Conservation (phyloP, 352 stramenopile species). For the Thalassiosira mediterranea region DNA sequence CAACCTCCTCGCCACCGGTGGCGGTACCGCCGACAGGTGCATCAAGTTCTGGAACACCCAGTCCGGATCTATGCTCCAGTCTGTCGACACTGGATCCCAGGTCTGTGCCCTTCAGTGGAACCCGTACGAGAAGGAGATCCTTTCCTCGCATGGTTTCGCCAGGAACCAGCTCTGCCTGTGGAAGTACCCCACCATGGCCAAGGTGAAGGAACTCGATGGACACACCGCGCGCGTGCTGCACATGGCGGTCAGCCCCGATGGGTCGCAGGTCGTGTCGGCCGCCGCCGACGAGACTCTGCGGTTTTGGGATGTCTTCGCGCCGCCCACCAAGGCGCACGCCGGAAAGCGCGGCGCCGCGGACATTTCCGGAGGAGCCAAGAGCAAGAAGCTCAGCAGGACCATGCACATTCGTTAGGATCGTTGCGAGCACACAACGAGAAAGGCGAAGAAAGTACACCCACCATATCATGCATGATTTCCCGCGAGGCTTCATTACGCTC, state of each 20-base stretch:
- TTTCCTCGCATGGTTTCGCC: slow-evolving; percentile 97
- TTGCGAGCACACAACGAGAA: slow-evolving; percentile 1
- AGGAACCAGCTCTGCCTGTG: slow-evolving; percentile 98
- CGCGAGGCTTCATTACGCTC: slow-evolving; percentile 38
- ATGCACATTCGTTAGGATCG: slow-evolving; percentile 67
- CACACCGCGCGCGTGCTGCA: slow-evolving; percentile 88
- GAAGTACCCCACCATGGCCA: slow-evolving; percentile 98
- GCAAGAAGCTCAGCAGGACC: slow-evolving; percentile 67
- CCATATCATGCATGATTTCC: slow-evolving; percentile 37
- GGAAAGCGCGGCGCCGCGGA: slow-evolving; percentile 56
- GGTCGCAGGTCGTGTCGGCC: slow-evolving; percentile 94
- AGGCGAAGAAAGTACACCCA: slow-evolving; percentile 9
- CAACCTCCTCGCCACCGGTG: slow-evolving; percentile 95
- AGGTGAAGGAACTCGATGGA: slow-evolving; percentile 96
- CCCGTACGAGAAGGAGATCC: slow-evolving; percentile 89
- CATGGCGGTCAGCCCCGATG: slow-evolving; percentile 87
- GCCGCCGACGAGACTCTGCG: slow-evolving; percentile 98
- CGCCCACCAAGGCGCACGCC: slow-evolving; percentile 42
- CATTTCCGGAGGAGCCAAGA: slow-evolving; percentile 44
- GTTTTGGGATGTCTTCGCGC: slow-evolving; percentile 99
- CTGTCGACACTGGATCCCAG: slow-evolving; percentile 97
- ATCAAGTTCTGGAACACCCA: slow-evolving; percentile 99
- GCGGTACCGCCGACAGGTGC: slow-evolving; percentile 97
- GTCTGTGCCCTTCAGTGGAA: slow-evolving; percentile 96
- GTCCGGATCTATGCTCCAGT: slow-evolving; percentile 91